Percentiles rank a stretch among this genome's conserved stretches.
phyloP scores from a whole-genome alignment of 2,329 filamentous ascomycete species.

The Trichoderma breve region DNA sequence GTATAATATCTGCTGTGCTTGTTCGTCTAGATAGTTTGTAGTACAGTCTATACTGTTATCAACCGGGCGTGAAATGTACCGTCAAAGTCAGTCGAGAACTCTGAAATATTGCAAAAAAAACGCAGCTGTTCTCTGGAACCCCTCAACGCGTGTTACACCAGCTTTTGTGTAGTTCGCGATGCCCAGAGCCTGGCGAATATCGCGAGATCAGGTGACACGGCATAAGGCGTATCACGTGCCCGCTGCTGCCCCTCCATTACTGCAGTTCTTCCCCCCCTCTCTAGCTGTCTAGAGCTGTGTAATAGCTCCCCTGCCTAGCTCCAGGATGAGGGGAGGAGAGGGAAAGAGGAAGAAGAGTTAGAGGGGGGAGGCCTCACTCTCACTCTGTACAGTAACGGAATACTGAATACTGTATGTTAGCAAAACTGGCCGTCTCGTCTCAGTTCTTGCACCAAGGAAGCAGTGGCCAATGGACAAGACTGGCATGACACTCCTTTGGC shows the following conservation, averaged over 20 bases:
- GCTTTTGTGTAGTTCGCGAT: neutral
- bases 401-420: neutral
- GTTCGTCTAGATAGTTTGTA: neutral
- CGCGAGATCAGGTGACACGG: constrained; percentile 18
- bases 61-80: neutral
- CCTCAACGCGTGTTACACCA: constrained; percentile 14
- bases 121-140: neutral
- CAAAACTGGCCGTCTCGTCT: neutral
- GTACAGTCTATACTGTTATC: neutral
- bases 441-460: neutral
- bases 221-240: constrained; percentile 5
- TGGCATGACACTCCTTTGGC: neutral
- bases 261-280: neutral
- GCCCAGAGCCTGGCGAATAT: neutral
- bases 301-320: neutral
- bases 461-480: neutral
- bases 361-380: neutral
- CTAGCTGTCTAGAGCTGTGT: neutral
- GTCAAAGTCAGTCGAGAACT: neutral
- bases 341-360: neutral
- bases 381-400: neutral
- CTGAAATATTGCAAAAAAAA: neutral
- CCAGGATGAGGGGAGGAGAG: no score
- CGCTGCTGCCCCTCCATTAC: neutral
- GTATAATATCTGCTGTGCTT: neutral